phyloP scores from a whole-genome alignment of 352 stramenopile species.

The Phytophthora fragariae region DNA sequence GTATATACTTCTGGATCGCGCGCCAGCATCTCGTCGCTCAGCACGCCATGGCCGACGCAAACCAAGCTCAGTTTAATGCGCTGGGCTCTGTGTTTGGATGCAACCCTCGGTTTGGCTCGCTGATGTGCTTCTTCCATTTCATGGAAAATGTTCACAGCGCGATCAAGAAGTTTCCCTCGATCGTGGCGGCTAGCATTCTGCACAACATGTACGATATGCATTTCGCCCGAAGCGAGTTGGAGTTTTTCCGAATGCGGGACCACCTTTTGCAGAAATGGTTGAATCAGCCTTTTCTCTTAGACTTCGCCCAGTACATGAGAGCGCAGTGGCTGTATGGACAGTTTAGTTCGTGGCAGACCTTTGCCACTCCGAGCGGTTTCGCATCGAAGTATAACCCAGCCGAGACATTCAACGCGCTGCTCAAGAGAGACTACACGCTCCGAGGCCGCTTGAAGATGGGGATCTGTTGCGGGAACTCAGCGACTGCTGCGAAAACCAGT shows the following conservation, averaged over 20 bases:
- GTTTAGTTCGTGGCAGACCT: background rate
- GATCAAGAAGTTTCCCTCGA: slow-evolving; percentile 4
- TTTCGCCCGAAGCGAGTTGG: slow-evolving; percentile 1
- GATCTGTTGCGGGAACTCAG: no score
- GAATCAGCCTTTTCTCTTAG: no score
- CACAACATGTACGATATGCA: slow-evolving; percentile 33
- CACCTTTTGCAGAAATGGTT: no score
- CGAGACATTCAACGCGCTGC: slow-evolving; percentile 28
- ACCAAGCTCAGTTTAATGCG: slow-evolving; percentile 30
- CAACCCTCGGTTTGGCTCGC: background rate
- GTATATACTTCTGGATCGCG: background rate
- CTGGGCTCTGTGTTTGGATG: slow-evolving; percentile 6
- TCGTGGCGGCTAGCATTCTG: background rate
- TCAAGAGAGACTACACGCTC: slow-evolving; percentile 32
- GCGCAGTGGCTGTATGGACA: no score
- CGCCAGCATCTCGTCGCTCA: background rate
- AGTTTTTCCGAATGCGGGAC: no score
- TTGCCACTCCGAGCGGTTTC: slow-evolving; percentile 8
- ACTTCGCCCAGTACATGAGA: no score
- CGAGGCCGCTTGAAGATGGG: slow-evolving; percentile 13
- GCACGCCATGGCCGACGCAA: slow-evolving; percentile 21
- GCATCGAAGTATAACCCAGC: slow-evolving; percentile 29
- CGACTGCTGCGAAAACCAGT: no score
- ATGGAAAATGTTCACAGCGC: slow-evolving; percentile 21
- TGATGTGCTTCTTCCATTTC: slow-evolving; percentile 35